Conservation (phyloP, 1,284 basidiomycete genomes). For the Phlebopus sp. region DNA sequence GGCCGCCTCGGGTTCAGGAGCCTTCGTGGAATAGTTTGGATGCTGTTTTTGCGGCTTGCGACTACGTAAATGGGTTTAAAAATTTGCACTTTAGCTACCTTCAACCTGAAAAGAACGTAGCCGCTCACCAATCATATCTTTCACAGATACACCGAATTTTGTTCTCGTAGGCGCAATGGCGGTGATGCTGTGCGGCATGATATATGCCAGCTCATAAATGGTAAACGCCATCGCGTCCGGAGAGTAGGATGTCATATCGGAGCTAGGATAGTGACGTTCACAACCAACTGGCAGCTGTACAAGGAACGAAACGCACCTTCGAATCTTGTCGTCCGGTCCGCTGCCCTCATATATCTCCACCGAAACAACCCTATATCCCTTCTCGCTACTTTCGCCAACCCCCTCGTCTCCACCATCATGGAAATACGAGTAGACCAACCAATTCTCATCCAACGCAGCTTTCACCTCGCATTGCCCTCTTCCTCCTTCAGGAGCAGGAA, state of each 20-base stretch:
- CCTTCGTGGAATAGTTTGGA: constrained; percentile 74
- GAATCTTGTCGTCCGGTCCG: constrained; percentile 60
- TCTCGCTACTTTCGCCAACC: no score
- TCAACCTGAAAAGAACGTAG: background rate
- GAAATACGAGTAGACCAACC: constrained; percentile 87
- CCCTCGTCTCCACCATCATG: constrained; percentile 53
- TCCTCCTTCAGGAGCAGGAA: constrained; percentile 38
- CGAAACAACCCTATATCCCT: constrained; percentile 71
- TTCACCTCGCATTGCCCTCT: constrained; percentile 60
- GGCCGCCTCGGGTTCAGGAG: constrained; percentile 86
- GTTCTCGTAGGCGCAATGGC: constrained; percentile 77
- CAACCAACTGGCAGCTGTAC: background rate
- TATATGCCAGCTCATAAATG: constrained; percentile 69
- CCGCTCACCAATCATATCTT: constrained; percentile 78
- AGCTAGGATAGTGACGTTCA: constrained; percentile 41
- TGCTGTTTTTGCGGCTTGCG: constrained; percentile 71
- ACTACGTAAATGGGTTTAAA: constrained; percentile 42
- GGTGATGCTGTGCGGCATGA: constrained; percentile 67
- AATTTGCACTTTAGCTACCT: background rate
- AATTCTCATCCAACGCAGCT: constrained; percentile 82
- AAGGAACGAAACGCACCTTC: constrained; percentile 54
- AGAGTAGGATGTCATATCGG: constrained; percentile 71
- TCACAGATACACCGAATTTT: constrained; percentile 84
- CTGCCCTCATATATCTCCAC: constrained; percentile 87
- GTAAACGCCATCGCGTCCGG: constrained; percentile 49